Conservation (phyloP, 257 asterid species). For the Paulownia fortunei region DNA sequence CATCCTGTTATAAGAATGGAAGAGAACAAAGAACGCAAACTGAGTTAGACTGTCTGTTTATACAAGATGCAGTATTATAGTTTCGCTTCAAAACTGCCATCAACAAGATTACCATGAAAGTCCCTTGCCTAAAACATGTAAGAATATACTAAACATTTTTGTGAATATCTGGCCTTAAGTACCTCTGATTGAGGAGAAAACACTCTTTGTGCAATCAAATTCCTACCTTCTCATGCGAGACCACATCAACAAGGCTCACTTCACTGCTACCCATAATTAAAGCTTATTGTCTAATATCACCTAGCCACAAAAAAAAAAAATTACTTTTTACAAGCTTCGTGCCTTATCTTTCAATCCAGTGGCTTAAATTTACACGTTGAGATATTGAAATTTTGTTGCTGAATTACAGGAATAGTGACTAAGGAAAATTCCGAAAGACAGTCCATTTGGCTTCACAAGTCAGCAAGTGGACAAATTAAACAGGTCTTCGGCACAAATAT, state of each 20-base stretch:
- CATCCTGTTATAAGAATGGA: conserved; percentile 53
- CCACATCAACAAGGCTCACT: conserved; percentile 12
- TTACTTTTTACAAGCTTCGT: not conserved
- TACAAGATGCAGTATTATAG: not conserved
- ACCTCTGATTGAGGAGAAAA: not conserved
- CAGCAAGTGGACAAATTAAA: not conserved
- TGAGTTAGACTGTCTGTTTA: not conserved
- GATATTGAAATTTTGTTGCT: not conserved
- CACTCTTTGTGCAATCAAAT: not conserved
- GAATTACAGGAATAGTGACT: not conserved
- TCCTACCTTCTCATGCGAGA: not conserved
- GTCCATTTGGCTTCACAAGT: not conserved
- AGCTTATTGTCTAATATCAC: not conserved
- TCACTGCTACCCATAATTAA: not conserved
- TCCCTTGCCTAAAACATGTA: not conserved
- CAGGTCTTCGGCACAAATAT: not conserved
- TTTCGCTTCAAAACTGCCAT: conserved; percentile 7
- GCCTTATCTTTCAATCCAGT: not conserved
- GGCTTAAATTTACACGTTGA: conserved; percentile 6
- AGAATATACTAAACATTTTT: not conserved
- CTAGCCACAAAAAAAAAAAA: not conserved
- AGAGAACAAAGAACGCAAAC: conserved; percentile 25
- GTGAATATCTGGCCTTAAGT: not conserved
- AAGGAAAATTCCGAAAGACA: not conserved
- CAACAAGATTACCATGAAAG: not conserved